Percentiles rank a stretch among this genome's conserved stretches.
phyloP scores from a whole-genome alignment of 805 yeast genomes.

The Phaffomyces opuntiae region DNA sequence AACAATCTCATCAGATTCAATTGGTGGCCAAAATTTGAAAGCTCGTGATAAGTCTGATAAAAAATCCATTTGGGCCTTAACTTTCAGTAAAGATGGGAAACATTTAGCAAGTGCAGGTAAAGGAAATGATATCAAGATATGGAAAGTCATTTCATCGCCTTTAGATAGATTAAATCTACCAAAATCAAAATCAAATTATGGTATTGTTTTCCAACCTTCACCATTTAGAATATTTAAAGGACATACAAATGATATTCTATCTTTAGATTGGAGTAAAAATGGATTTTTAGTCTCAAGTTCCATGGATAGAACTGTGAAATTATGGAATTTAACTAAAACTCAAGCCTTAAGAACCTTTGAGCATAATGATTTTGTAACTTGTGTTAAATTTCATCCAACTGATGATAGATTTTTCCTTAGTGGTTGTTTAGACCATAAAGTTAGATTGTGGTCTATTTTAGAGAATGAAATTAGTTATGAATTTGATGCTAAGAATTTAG shows the following conservation, averaged over 20 bases:
- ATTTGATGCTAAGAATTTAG: slow-evolving; percentile 53
- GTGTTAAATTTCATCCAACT: slow-evolving; percentile 70
- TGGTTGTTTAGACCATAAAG: slow-evolving; percentile 70
- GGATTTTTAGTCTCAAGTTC: slow-evolving; percentile 74
- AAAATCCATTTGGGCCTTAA: slow-evolving; percentile 61
- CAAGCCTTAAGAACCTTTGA: slow-evolving; percentile 55
- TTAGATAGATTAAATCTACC: slow-evolving; percentile 44
- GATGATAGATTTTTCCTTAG: slow-evolving; percentile 85
- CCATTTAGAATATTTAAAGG: slow-evolving; percentile 59
- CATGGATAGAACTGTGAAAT: slow-evolving; percentile 73
- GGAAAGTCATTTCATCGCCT: slow-evolving; percentile 76
- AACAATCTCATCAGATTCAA: slow-evolving; percentile 1
- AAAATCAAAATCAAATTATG: slow-evolving; percentile 31
- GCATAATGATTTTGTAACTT: slow-evolving; percentile 79
- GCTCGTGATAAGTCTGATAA: slow-evolving; percentile 8
- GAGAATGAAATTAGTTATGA: slow-evolving; percentile 60
- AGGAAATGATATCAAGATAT: slow-evolving; percentile 56
- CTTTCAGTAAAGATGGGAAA: slow-evolving; percentile 75
- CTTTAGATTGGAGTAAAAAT: slow-evolving; percentile 83
- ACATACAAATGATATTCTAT: slow-evolving; percentile 65
- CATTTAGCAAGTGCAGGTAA: slow-evolving; percentile 81
- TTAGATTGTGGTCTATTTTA: slow-evolving; percentile 79
- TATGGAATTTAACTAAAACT: slow-evolving; percentile 77
- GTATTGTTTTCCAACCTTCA: slow-evolving; percentile 69
- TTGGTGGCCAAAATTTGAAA: slow-evolving; percentile 8